phyloP scores from a whole-genome alignment of 768 basidiomycete species.

The Asterophora parasitica region DNA sequence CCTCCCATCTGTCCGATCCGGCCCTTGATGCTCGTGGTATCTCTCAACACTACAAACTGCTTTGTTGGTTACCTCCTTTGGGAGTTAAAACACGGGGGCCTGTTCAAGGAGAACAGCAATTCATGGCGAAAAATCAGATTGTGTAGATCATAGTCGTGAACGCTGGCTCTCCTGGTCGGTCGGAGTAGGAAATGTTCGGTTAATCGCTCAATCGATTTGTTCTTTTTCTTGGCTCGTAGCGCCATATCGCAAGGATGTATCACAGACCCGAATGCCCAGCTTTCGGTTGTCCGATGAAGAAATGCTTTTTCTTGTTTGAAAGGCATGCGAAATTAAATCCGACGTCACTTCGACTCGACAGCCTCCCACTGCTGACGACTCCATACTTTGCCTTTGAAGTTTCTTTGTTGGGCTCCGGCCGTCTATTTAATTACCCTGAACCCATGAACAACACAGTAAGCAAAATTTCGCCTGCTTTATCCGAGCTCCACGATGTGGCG shows the following conservation, averaged over 20 bases:
- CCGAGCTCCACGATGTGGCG: constrained; percentile 3
- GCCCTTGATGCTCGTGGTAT: background rate
- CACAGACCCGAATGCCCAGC: too few relatives aligned
- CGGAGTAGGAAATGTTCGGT: constrained; percentile 1
- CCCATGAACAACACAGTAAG: background rate
- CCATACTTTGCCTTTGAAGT: background rate
- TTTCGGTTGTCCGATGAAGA: background rate
- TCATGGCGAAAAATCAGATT: too few relatives aligned
- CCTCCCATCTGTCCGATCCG: background rate
- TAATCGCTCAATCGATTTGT: constrained; percentile 3
- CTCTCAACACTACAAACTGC: background rate
- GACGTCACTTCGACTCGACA: background rate
- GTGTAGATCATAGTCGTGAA: background rate
- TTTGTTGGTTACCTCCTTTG: constrained; percentile 4
- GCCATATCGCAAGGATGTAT: too few relatives aligned
- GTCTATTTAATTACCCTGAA: background rate
- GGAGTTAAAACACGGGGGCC: background rate
- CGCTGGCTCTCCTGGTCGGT: background rate
- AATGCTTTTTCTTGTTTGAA: background rate
- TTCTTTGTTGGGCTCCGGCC: background rate
- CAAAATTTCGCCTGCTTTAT: background rate
- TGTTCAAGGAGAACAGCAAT: too few relatives aligned
- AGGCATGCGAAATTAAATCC: background rate
- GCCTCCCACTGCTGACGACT: background rate
- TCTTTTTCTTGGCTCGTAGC: background rate